phyloP scores from a whole-genome alignment of 257 asterid genomes.

The Anisodus tanguticus region DNA sequence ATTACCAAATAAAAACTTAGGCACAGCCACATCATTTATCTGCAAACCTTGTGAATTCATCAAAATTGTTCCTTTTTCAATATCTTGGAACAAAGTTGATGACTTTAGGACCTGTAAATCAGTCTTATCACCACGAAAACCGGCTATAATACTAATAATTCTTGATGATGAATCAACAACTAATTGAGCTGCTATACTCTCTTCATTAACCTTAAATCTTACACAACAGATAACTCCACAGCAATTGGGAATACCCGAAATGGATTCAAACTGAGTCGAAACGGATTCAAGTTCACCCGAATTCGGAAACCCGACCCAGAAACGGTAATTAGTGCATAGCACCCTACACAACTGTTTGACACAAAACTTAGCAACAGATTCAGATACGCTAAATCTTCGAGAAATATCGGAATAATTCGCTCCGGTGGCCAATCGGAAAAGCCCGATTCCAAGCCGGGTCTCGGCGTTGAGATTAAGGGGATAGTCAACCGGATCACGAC shows the following conservation, averaged over 20 bases:
- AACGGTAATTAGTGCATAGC: conserved; percentile 82
- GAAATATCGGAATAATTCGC: conserved; percentile 62
- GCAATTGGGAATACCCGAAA: conserved; percentile 79
- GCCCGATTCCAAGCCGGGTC: conserved; percentile 77
- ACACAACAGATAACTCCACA: conserved; percentile 67
- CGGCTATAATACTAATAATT: conserved; percentile 71
- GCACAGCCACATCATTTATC: conserved; percentile 47
- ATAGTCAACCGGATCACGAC: conserved; percentile 80
- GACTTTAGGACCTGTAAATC: conserved; percentile 52
- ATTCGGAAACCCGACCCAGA: conserved; percentile 84
- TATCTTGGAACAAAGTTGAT: conserved; percentile 59
- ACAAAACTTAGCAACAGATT: conserved; percentile 57
- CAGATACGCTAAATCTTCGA: conserved; percentile 57
- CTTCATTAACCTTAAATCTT: conserved; percentile 48
- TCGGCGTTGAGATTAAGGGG: conserved; percentile 66
- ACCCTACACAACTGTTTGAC: conserved; percentile 87
- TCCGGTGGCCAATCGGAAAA: conserved; percentile 76
- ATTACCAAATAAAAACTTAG: conserved; percentile 63
- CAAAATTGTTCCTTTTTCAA: conserved; percentile 49
- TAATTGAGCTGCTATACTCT: conserved; percentile 67
- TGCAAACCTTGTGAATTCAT: conserved; percentile 43
- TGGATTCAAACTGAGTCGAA: conserved; percentile 60
- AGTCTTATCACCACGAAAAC: conserved; percentile 58
- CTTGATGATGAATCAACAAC: conserved; percentile 76
- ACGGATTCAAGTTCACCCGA: conserved; percentile 55